These are phyloP conservation scores for Flueggea neowawraea DNA, from an alignment of 441 rosid genomes.

Conservation along the genomic window DNA sequence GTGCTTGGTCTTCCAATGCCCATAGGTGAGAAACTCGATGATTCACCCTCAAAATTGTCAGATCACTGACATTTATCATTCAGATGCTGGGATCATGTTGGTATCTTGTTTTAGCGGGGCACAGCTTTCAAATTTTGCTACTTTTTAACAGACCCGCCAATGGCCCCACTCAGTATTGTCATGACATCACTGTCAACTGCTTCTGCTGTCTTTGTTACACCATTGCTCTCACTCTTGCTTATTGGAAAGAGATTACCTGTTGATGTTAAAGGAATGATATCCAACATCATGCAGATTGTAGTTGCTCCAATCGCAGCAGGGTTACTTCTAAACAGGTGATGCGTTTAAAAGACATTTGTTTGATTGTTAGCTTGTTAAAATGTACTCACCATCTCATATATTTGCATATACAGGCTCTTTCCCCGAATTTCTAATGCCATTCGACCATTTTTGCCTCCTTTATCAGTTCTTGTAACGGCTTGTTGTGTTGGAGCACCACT, in stretches of 20 bases:
- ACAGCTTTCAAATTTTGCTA: slow-evolving; percentile 89
- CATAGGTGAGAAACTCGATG: slow-evolving; percentile 42
- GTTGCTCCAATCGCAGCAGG: slow-evolving; percentile 80
- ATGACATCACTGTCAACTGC: slow-evolving; percentile 96
- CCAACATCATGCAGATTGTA: slow-evolving; percentile 86
- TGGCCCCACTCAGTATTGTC: slow-evolving; percentile 88
- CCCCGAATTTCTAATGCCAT: slow-evolving; percentile 64
- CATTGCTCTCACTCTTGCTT: slow-evolving; percentile 75
- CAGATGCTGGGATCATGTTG: slow-evolving; percentile 95
- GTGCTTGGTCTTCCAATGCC: slow-evolving; percentile 68
- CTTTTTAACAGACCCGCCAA: slow-evolving; percentile 77
- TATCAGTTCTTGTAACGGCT: slow-evolving; percentile 84
- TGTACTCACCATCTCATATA: slow-evolving; percentile 2
- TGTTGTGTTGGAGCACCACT: slow-evolving; percentile 93
- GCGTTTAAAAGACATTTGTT: not conserved
- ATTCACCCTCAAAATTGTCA: slow-evolving; percentile 3
- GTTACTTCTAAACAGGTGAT: slow-evolving; percentile 77
- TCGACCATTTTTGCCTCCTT: slow-evolving; percentile 65
- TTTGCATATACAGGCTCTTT: slow-evolving; percentile 55
- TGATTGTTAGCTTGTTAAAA: slow-evolving; percentile 4
- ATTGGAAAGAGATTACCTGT: slow-evolving; percentile 87
- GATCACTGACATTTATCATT: slow-evolving; percentile 14
- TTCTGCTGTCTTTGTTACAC: slow-evolving; percentile 74
- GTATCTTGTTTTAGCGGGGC: slow-evolving; percentile 96
- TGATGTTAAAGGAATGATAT: slow-evolving; percentile 88